Evolutionary conservation across 805 yeast species (phyloP), one percentile per base, ranked within the genome.

Genomic region (Cephaloascus albidus): DNA sequence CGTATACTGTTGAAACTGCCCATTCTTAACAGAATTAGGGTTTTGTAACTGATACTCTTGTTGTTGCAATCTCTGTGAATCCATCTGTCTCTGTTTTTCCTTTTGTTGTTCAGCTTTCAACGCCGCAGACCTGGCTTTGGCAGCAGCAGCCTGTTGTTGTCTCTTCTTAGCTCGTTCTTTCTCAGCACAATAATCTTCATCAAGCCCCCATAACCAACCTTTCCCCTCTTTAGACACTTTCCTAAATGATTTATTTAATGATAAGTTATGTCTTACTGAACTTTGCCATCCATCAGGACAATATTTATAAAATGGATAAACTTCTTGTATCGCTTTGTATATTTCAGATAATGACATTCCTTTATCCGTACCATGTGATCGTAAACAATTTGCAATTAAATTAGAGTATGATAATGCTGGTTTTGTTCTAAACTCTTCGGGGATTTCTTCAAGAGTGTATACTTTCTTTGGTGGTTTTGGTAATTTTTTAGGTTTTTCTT

Each of bases 281-380:
- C 85, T 82, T 62, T 93, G 98, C 98, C 98, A 93, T 3, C 97
- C 97, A 57, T 88, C 95, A 0, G 95, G 90, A 51, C 97, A 89
- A 60, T 86, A 90, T 50, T 81, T 75, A 61, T 86, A 93, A 63
- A 85, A 93, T 2, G 97, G 97, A 59, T 83, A 90, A 10, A 85
- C 58, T 35, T 85, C 94, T 57, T 85, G 84, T 37, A 93, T 88
- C 1, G 87, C 85, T 39, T 82, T 83, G 58, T 87, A 83, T 36
- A 93, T 86, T 45, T 89, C 97, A 0, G 88, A 78, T 33, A 84
- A 62, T 2, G 89, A 78, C 77, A 87, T 76, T 19, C 96, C 96
- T 37, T 76, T 70, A 23, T 74, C 77, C 0, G 80, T 74, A 0
- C 83, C 75, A 45, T 73, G 74, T 33, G 80, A 74, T 44, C 84